Percentiles rank a stretch among this genome's conserved stretches.
These are phyloP conservation scores for Canna indica DNA, from an alignment of 176 grass and related monocot genomes.

Conservation along the genomic window DNA sequence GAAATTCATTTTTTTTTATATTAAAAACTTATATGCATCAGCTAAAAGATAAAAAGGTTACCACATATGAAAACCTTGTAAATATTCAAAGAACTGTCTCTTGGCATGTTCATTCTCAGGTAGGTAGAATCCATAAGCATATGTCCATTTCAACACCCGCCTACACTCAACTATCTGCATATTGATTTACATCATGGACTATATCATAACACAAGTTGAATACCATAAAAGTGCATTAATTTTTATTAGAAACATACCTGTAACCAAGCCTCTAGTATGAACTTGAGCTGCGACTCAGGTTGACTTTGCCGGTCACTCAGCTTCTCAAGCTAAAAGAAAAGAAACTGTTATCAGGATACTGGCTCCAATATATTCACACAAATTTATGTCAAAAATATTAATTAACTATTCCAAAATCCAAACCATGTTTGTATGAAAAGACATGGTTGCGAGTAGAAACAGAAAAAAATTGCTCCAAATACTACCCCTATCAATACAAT, in stretches of 20 bases:
- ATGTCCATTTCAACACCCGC: conserved; percentile 99
- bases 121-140: conserved; percentile 92
- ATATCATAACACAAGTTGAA: conserved; percentile 4
- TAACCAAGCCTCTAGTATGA: conserved; percentile 96
- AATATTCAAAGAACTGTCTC: conserved; percentile 94
- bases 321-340: conserved; percentile 75
- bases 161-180: conserved; percentile 96
- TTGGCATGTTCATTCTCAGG: conserved; percentile 90
- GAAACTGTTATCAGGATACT: background rate
- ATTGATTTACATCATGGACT: conserved; percentile 24
- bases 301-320: conserved; percentile 95
- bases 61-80: conserved; percentile 73
- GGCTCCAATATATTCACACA: background rate
- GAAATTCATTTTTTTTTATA: too few relatives aligned
- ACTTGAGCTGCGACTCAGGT: conserved; percentile 97
- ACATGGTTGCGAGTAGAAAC: background rate
- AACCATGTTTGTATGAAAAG: too few relatives aligned
- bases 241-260: conserved; percentile 35
- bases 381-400: too few relatives aligned
- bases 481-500: background rate
- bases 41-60: conserved; percentile 1
- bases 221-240: background rate
- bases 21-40: too few relatives aligned
- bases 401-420: too few relatives aligned
- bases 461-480: background rate